Percentiles rank a stretch among this genome's conserved stretches.
Conservation (phyloP, 75 land plant species). For the Adiantum capillusveneris region DNA sequence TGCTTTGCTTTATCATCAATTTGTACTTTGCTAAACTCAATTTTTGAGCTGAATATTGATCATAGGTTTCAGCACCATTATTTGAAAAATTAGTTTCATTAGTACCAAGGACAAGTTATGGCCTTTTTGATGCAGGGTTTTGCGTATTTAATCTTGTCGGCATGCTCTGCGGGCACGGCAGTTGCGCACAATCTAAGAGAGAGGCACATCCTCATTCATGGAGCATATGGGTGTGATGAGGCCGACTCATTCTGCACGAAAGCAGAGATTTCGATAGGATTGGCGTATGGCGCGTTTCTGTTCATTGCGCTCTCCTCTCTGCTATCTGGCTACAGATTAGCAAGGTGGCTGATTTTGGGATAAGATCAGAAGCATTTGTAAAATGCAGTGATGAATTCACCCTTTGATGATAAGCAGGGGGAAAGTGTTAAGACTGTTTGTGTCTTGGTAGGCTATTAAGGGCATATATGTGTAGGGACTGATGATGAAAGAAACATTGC, state of each 20-base stretch:
- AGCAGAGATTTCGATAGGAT: conserved; percentile 46
- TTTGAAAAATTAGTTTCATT: background rate
- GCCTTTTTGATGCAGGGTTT: conserved; percentile 33
- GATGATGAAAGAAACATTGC: too few species aligned
- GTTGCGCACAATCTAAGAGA: conserved; percentile 39
- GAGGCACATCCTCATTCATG: conserved; percentile 27
- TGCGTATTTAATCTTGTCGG: conserved; percentile 64
- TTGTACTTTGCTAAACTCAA: too few species aligned
- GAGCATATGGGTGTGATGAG: conserved; percentile 10
- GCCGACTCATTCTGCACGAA: conserved; percentile 54
- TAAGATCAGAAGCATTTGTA: too few species aligned
- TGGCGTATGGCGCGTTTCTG: conserved; percentile 63
- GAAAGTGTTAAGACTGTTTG: too few species aligned
- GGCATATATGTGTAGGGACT: too few species aligned
- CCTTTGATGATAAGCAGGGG: too few species aligned
- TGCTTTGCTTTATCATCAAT: too few species aligned
- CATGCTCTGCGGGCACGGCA: conserved; percentile 52
- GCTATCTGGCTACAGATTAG: conserved; percentile 67
- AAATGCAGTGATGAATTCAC: too few species aligned
- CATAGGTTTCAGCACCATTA: too few species aligned
- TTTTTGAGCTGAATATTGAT: too few species aligned
- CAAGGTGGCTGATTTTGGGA: conserved; percentile 5
- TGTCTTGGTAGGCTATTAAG: too few species aligned
- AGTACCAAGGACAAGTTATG: background rate
- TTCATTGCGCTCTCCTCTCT: conserved; percentile 56